phyloP scores from a whole-genome alignment of 2,329 filamentous ascomycete species.

The Fusarium sp. region DNA sequence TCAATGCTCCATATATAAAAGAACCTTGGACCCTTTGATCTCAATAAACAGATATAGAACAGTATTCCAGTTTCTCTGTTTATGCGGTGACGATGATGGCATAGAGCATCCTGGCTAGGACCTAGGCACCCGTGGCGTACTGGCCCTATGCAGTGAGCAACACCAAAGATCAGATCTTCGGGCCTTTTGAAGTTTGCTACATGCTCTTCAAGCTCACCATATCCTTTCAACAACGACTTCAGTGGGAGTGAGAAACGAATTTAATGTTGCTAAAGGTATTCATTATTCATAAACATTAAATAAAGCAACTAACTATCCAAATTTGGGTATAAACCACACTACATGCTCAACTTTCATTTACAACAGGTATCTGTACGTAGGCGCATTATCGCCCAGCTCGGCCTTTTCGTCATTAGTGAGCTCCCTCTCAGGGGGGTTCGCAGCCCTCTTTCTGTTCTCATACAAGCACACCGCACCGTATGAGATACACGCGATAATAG shows the following conservation, averaged over 20 bases:
- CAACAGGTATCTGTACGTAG: constrained; percentile 70
- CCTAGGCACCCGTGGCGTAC: neutral
- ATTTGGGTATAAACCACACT: constrained; percentile 6
- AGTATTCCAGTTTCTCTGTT: too few relatives aligned
- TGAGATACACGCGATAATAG: constrained; percentile 67
- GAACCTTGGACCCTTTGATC: neutral
- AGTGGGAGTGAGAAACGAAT: neutral
- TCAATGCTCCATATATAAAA: neutral
- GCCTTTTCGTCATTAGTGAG: constrained; percentile 72
- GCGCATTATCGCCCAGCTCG: constrained; percentile 69
- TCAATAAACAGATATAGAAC: neutral
- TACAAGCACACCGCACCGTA: constrained; percentile 70
- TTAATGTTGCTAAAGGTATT: neutral
- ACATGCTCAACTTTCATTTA: constrained; percentile 47
- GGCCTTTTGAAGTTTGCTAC: neutral
- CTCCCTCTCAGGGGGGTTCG: constrained; percentile 53
- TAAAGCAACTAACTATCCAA: constrained; percentile 2
- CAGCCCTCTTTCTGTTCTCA: constrained; percentile 72
- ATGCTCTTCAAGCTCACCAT: too few relatives aligned
- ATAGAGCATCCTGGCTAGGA: neutral
- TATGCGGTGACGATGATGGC: neutral
- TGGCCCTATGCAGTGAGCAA: neutral
- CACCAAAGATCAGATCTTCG: neutral
- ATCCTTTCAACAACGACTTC: neutral
- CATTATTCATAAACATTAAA: constrained; percentile 28